These are phyloP conservation scores for Neoscytalidium dimidiatum DNA, from an alignment of 2,329 filamentous ascomycete species.

Conservation along the genomic window DNA sequence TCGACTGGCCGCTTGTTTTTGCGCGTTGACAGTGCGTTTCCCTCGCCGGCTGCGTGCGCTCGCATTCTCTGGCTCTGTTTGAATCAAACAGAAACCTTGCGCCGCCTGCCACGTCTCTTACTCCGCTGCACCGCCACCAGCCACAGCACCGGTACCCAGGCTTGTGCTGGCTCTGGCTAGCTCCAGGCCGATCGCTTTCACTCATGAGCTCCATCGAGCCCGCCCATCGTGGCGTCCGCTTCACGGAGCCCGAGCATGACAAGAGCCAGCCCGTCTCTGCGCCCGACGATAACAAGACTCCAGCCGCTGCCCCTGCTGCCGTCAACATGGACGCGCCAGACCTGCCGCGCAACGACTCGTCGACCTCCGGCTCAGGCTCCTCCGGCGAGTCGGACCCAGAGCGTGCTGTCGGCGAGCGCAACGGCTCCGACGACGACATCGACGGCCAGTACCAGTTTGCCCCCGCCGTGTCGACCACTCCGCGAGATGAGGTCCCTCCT, in stretches of 20 bases:
- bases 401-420: constrained; percentile 50
- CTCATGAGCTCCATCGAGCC: constrained; percentile 19
- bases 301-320: constrained; percentile 29
- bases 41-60: constrained; percentile 11
- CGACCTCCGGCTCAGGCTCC: constrained; percentile 43
- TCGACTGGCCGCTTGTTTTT: constrained; percentile 1
- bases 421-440: constrained; percentile 41
- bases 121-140: constrained; percentile 15
- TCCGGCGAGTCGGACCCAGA: constrained; percentile 48
- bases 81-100: constrained; percentile 12
- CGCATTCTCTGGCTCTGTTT: constrained; percentile 1
- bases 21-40: constrained; percentile 6
- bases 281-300: neutral
- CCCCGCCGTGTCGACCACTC: constrained; percentile 35
- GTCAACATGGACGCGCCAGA: constrained; percentile 33
- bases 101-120: neutral
- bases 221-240: constrained; percentile 29
- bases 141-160: constrained; percentile 15
- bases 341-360: constrained; percentile 46
- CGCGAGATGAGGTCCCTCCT: constrained; percentile 37
- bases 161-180: constrained; percentile 4
- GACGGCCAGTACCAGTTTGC: constrained; percentile 41
- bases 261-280: constrained; percentile 27
- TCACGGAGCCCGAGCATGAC: constrained; percentile 28
- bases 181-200: constrained; percentile 16